These are phyloP conservation scores for Thelephora ganbajun DNA, from an alignment of 768 basidiomycete species.

Conservation along the genomic window DNA sequence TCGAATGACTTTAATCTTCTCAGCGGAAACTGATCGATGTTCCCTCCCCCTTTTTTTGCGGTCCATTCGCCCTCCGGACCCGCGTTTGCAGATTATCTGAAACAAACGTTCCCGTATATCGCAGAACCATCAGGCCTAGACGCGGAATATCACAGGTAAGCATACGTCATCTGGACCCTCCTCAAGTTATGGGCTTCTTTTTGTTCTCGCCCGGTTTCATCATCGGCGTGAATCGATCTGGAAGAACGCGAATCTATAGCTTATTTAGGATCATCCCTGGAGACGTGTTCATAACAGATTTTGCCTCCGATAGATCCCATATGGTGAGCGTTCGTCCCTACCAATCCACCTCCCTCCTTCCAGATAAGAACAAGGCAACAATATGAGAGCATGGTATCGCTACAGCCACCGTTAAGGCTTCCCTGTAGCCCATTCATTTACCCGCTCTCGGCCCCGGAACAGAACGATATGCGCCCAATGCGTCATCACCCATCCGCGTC, in stretches of 20 bases:
- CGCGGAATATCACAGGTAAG: slow-evolving; percentile 8
- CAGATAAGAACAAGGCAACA: not conserved
- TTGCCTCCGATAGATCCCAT: slow-evolving; percentile 66
- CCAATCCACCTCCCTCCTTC: slow-evolving; percentile 1
- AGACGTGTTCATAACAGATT: slow-evolving; percentile 34
- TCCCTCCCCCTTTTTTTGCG: no score
- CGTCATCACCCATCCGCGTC: not conserved
- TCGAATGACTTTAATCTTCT: not conserved
- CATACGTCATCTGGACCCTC: not conserved
- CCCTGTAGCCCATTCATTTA: slow-evolving; percentile 4
- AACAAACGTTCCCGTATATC: slow-evolving; percentile 15
- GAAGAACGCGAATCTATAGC: slow-evolving; percentile 18
- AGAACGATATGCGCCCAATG: no score
- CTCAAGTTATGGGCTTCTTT: not conserved
- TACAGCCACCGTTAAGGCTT: no score
- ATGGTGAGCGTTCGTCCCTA: slow-evolving; percentile 34
- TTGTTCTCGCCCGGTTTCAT: not conserved
- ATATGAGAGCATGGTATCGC: not conserved
- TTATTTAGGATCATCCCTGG: slow-evolving; percentile 49
- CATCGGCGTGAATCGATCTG: not conserved
- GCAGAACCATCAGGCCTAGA: not conserved
- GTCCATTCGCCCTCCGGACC: not conserved
- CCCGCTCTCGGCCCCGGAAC: slow-evolving; percentile 1
- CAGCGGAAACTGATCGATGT: not conserved
- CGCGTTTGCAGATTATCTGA: slow-evolving; percentile 15